A percentile compares a stretch with the other conserved stretches of the same genome.
Conservation (phyloP, 495 filamentous ascomycete species). For the Aspergillus affinis region DNA sequence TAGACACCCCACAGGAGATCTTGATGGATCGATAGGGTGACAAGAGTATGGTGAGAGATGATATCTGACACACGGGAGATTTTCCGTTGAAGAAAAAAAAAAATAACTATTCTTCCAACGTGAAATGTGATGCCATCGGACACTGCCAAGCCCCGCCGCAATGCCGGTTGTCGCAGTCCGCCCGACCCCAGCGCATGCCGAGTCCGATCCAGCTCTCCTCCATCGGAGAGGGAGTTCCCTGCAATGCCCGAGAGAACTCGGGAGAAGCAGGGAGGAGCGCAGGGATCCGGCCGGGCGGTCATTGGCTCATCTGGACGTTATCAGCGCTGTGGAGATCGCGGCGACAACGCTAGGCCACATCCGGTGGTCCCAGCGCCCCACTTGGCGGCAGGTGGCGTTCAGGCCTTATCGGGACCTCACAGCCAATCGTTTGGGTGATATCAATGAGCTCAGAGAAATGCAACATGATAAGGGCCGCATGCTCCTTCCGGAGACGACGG, state of each 20-base stretch:
- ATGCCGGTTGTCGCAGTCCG: too few relatives aligned
- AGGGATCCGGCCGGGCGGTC: neutral
- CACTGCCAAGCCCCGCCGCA: too few relatives aligned
- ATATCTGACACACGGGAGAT: too few relatives aligned
- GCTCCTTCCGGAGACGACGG: neutral
- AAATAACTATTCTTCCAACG: too few relatives aligned
- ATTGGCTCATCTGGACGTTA: constrained; percentile 15
- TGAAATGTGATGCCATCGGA: too few relatives aligned
- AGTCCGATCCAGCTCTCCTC: neutral
- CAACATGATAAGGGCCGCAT: constrained; percentile 13
- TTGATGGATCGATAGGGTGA: neutral
- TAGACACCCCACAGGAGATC: neutral
- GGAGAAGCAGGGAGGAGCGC: constrained; percentile 9
- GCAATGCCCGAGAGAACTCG: constrained; percentile 7
- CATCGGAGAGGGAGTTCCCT: neutral
- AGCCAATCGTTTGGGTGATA: constrained; percentile 19
- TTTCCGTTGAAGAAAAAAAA: too few relatives aligned
- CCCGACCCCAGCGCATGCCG: neutral
- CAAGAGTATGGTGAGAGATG: too few relatives aligned
- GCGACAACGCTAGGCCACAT: constrained; percentile 8
- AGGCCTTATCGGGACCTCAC: constrained; percentile 23
- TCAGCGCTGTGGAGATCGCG: constrained; percentile 13
- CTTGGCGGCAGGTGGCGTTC: constrained; percentile 15
- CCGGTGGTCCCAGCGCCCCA: constrained; percentile 8
- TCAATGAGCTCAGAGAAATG: constrained; percentile 23